phyloP scores from a whole-genome alignment of 2,329 filamentous ascomycete species.

The Fusarium tanahbumbuense region DNA sequence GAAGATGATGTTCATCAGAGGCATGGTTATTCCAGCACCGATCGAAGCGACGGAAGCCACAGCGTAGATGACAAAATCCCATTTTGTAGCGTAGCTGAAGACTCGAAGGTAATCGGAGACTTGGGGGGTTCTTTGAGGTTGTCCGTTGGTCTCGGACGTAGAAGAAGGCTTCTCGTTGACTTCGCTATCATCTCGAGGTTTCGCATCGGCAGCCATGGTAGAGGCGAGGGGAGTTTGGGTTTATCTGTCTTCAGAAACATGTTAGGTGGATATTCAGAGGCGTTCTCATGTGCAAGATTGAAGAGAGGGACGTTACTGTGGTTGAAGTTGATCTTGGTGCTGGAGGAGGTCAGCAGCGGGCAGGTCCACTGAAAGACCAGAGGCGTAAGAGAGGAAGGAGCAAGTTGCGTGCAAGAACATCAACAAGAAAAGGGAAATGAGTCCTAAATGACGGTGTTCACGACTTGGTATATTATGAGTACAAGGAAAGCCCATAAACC shows the following conservation, averaged over 20 bases:
- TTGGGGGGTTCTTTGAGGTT: slow-evolving; percentile 27
- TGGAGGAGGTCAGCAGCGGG: not conserved
- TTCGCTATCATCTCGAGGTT: not conserved
- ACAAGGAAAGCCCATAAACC: no score
- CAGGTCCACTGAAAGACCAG: not conserved
- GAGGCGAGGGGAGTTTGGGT: accelerated
- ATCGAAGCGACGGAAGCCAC: slow-evolving; percentile 49
- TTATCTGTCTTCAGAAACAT: not conserved
- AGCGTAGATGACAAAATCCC: slow-evolving; percentile 48
- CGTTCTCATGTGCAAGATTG: no score
- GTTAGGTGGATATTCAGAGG: not conserved
- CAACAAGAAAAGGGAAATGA: no score
- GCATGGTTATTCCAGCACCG: slow-evolving; percentile 50
- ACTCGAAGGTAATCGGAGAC: slow-evolving; percentile 43
- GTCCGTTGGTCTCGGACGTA: not conserved
- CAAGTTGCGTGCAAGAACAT: not conserved
- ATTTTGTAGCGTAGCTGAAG: slow-evolving; percentile 48
- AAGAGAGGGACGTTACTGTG: not conserved
- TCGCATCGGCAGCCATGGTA: slow-evolving; percentile 1
- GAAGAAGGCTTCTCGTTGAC: not conserved
- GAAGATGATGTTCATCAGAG: slow-evolving; percentile 55
- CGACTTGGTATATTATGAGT: not conserved
- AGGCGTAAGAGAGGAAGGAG: not conserved
- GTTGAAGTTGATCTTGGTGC: not conserved
- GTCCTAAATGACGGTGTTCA: no score